Percentiles rank a stretch among this genome's conserved stretches.
These are phyloP conservation scores for Lagenidium giganteum DNA, from an alignment of 352 stramenopile genomes.

Conservation along the genomic window DNA sequence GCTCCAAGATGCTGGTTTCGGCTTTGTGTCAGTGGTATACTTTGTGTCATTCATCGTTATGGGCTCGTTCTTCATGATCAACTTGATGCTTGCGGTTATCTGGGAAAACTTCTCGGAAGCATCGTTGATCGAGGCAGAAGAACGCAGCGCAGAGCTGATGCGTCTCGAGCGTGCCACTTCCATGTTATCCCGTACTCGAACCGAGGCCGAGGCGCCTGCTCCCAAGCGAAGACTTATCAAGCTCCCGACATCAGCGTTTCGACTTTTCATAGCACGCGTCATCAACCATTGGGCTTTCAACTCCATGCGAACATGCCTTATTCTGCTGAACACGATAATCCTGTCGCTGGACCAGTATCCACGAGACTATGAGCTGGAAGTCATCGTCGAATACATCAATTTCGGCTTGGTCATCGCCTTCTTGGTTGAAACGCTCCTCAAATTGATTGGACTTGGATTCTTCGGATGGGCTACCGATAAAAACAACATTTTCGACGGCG, in stretches of 20 bases:
- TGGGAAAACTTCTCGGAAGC: slow-evolving; percentile 75
- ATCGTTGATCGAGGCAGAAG: slow-evolving; percentile 52
- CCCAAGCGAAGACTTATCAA: no score
- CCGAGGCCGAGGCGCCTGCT: no score
- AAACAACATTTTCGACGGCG: slow-evolving; percentile 81
- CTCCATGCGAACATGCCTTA: slow-evolving; percentile 43
- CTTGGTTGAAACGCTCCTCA: slow-evolving; percentile 48
- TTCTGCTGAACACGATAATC: slow-evolving; percentile 82
- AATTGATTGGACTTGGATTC: slow-evolving; percentile 65
- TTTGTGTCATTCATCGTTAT: slow-evolving; percentile 88
- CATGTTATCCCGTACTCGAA: no score
- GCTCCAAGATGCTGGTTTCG: slow-evolving; percentile 44
- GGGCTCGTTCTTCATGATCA: slow-evolving; percentile 90
- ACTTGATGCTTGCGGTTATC: slow-evolving; percentile 88
- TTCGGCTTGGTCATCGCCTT: slow-evolving; percentile 54
- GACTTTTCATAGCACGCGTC: slow-evolving; percentile 17
- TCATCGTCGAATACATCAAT: slow-evolving; percentile 53
- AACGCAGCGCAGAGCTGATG: slow-evolving; percentile 19
- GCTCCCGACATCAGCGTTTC: slow-evolving; percentile 4
- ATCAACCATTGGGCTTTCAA: slow-evolving; percentile 57
- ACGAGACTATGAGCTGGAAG: slow-evolving; percentile 30
- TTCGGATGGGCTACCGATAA: slow-evolving; percentile 39
- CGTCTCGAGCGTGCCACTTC: no score
- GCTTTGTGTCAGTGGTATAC: slow-evolving; percentile 55
- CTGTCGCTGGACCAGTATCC: slow-evolving; percentile 79